These are phyloP conservation scores for Cokeromyces recurvatus DNA, from an alignment of 371 early-diverging fungal genomes.

Conservation along the genomic window DNA sequence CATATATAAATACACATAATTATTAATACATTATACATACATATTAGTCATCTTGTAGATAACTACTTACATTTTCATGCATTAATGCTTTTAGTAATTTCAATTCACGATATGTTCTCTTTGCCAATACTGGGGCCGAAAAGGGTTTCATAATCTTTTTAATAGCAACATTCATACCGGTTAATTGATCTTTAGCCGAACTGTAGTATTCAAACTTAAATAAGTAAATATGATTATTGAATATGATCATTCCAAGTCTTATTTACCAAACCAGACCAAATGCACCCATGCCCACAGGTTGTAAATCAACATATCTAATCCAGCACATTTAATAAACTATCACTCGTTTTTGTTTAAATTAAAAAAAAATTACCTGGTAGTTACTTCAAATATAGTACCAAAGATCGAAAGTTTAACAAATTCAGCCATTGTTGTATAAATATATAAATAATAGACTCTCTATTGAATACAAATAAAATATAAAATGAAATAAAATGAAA, in stretches of 20 bases:
- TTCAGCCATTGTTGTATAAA: conserved; percentile 62
- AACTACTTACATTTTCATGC: conserved; percentile 81
- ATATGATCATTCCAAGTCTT: neutral
- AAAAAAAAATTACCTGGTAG: conserved; percentile 81
- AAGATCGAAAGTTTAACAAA: conserved; percentile 84
- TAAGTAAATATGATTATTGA: too few species aligned
- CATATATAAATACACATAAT: too few species aligned
- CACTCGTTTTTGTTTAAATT: neutral
- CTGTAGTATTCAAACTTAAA: conserved; percentile 32
- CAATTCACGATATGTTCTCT: conserved; percentile 91
- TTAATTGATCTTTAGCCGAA: conserved; percentile 83
- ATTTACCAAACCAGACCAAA: conserved; percentile 94
- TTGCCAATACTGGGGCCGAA: conserved; percentile 86
- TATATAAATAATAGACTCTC: too few species aligned
- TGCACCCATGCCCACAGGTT: conserved; percentile 97
- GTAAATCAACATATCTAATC: conserved; percentile 80
- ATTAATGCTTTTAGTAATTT: conserved; percentile 84
- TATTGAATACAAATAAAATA: too few species aligned
- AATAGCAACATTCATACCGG: conserved; percentile 83
- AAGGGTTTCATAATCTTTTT: conserved; percentile 96
- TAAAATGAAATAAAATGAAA: neutral
- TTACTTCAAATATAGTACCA: conserved; percentile 92
- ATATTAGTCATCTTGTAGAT: too few species aligned
- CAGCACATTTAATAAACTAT: neutral
- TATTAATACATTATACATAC: too few species aligned